Evolutionary conservation across 2,329 filamentous ascomycete genomes (phyloP).

Genomic region (Didymella keratinophila): DNA sequence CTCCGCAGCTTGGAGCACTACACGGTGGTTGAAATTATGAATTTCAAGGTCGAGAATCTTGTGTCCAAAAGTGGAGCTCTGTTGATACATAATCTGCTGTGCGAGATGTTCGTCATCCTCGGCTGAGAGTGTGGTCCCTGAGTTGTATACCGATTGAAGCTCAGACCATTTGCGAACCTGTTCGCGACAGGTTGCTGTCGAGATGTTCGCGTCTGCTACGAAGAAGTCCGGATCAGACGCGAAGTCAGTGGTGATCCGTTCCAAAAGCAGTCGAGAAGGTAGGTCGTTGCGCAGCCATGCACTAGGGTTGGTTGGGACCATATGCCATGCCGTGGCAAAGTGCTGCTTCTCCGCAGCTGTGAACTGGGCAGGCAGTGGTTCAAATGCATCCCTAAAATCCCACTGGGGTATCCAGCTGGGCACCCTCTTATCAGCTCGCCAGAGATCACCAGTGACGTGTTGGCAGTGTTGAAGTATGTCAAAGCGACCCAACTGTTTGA

Average conservation of each 20-base stretch:
- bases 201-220: background rate
- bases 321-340: background rate
- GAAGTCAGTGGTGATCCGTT: background rate
- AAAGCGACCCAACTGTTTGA: background rate
- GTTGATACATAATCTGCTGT: background rate
- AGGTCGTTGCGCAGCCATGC: constrained; percentile 1
- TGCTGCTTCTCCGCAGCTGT: background rate
- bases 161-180: background rate
- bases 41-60: background rate
- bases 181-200: background rate
- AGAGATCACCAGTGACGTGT: background rate
- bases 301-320: background rate
- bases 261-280: background rate
- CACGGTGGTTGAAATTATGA: background rate
- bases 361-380: background rate
- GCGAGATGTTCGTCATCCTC: background rate
- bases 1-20: background rate
- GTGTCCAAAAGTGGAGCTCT: background rate
- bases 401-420: background rate
- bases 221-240: background rate
- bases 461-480: constrained; percentile 1
- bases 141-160: background rate
- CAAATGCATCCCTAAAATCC: background rate
- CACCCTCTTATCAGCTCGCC: no score
- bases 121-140: background rate